These are phyloP conservation scores for Botrytis tulipae DNA, from an alignment of 2,329 filamentous ascomycete species.

Conservation along the genomic window DNA sequence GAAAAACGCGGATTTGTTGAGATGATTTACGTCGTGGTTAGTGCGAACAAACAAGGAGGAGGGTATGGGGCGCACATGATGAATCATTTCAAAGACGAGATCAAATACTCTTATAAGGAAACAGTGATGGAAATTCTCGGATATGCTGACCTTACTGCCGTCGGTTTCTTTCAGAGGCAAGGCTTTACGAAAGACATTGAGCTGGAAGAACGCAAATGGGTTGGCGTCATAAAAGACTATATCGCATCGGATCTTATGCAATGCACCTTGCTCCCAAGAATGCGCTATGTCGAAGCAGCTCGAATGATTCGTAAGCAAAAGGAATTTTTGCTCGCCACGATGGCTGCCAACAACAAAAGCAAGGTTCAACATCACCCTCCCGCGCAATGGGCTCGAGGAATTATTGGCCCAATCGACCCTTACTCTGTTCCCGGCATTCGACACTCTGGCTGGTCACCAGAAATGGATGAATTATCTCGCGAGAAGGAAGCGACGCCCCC, in stretches of 20 bases:
- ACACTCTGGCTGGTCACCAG: not conserved
- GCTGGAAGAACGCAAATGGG: not conserved
- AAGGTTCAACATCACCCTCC: not conserved
- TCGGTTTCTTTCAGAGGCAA: slow-evolving; percentile 8
- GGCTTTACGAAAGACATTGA: not conserved
- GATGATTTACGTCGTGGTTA: not conserved
- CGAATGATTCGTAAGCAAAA: slow-evolving; percentile 11
- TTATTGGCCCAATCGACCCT: not conserved
- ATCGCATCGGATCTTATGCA: not conserved
- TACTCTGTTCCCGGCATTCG: not conserved
- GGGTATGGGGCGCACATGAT: not conserved
- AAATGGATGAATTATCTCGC: not conserved
- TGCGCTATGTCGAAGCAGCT: slow-evolving; percentile 3
- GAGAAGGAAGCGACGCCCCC: not conserved
- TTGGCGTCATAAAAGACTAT: slow-evolving; percentile 1
- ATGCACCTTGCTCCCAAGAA: not conserved
- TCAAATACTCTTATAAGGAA: not conserved
- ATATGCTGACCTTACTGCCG: not conserved
- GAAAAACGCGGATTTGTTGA: not conserved
- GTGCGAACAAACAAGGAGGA: not conserved
- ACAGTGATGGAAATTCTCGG: slow-evolving; percentile 1
- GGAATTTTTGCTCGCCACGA: not conserved
- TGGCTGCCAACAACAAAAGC: not conserved
- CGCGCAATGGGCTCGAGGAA: not conserved
- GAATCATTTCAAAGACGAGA: slow-evolving; percentile 9